phyloP scores from a whole-genome alignment of 495 filamentous ascomycete species.

The Daldinia decipiens region DNA sequence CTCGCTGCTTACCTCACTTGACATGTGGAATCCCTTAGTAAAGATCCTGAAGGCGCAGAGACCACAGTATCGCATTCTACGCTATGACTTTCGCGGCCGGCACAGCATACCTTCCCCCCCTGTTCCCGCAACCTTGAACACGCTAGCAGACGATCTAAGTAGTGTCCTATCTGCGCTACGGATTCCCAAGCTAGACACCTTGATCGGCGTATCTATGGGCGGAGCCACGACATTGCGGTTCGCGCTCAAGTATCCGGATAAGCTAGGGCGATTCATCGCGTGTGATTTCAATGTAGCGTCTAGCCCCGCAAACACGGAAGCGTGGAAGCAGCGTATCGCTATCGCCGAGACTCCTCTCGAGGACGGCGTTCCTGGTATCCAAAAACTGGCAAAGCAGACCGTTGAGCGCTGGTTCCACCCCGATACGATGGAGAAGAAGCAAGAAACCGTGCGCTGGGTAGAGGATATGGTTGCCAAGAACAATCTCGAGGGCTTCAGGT shows the following conservation, averaged over 20 bases:
- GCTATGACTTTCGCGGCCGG: conserved; percentile 76
- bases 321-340: conserved; percentile 79
- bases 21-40: conserved; percentile 82
- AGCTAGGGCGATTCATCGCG: conserved; percentile 69
- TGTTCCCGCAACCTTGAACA: conserved; percentile 63
- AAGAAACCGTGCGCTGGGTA: conserved; percentile 61
- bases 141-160: conserved; percentile 72
- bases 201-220: conserved; percentile 81
- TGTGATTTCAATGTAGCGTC: conserved; percentile 81
- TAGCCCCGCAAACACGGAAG: conserved; percentile 73
- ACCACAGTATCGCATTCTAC: conserved; percentile 73
- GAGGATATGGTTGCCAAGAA: conserved; percentile 68
- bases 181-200: conserved; percentile 65
- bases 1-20: conserved; percentile 74
- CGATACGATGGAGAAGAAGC: conserved; percentile 62
- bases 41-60: conserved; percentile 65
- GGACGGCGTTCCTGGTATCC: conserved; percentile 58
- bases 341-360: conserved; percentile 69
- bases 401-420: conserved; percentile 80
- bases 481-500: conserved; percentile 73
- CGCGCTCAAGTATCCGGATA: conserved; percentile 70
- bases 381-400: conserved; percentile 71
- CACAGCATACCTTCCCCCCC: conserved; percentile 59
- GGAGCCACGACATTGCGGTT: conserved; percentile 78
- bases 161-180: conserved; percentile 67